phyloP scores from a whole-genome alignment of 495 filamentous ascomycete genomes.

The Podospora anserina region DNA sequence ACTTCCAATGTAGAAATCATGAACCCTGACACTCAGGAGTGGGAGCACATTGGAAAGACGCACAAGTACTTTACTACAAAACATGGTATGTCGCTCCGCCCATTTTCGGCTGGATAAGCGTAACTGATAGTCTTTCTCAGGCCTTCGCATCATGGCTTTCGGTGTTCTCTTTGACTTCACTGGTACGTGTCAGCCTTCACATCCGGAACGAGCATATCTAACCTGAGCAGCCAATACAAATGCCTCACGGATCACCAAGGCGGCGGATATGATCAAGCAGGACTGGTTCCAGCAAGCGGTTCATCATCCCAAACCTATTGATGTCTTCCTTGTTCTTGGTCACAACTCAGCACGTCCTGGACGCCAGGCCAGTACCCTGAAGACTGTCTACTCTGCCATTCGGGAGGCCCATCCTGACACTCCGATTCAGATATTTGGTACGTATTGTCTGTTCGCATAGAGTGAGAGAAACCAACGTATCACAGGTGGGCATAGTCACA shows the following conservation, averaged over 20 bases:
- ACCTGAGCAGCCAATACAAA: constrained; percentile 27
- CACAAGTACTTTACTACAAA: constrained; percentile 73
- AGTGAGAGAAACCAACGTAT: neutral
- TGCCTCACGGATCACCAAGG: constrained; percentile 35
- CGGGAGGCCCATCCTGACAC: constrained; percentile 59
- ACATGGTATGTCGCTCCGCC: constrained; percentile 36
- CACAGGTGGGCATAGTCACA: constrained; percentile 67
- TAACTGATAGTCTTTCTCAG: neutral
- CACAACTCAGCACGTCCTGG: constrained; percentile 62
- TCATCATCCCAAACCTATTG: constrained; percentile 56
- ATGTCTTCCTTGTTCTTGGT: constrained; percentile 69
- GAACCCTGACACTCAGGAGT: constrained; percentile 55
- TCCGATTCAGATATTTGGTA: constrained; percentile 74
- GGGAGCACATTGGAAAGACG: constrained; percentile 66
- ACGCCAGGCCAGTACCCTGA: constrained; percentile 54
- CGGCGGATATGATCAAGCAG: constrained; percentile 64
- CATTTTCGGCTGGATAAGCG: neutral
- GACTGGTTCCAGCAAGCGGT: constrained; percentile 75
- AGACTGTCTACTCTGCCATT: constrained; percentile 63
- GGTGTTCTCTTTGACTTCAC: constrained; percentile 82
- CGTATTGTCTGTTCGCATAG: neutral
- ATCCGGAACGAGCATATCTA: neutral
- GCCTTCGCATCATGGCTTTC: constrained; percentile 71
- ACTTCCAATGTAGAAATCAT: constrained; percentile 79
- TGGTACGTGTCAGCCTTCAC: constrained; percentile 20